Percentiles rank a stretch among this genome's conserved stretches.
phyloP scores from a whole-genome alignment of 1,284 basidiomycete species.

The Anthracocystis walkeri region DNA sequence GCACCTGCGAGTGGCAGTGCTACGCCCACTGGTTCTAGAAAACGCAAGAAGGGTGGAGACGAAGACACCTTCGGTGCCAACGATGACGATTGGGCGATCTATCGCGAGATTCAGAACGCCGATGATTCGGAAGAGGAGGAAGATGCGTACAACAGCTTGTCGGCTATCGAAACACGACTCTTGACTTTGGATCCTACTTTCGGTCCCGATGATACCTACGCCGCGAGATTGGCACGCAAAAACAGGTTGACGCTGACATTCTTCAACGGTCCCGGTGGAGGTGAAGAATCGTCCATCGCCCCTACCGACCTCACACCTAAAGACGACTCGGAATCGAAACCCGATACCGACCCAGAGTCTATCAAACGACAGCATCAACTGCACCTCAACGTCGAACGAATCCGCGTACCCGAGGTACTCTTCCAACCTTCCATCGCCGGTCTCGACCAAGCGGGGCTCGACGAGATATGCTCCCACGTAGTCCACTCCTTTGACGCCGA shows the following conservation, averaged over 20 bases:
- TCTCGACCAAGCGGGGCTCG: constrained; percentile 91
- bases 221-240: constrained; percentile 79
- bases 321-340: constrained; percentile 72
- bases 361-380: constrained; percentile 79
- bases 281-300: constrained; percentile 30
- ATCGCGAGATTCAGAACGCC: constrained; percentile 90
- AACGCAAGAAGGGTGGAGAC: constrained; percentile 60
- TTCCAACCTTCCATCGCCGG: constrained; percentile 95
- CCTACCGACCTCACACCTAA: constrained; percentile 7
- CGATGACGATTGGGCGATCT: constrained; percentile 97
- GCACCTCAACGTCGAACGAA: constrained; percentile 92
- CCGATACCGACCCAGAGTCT: constrained; percentile 67
- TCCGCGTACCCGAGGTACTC: constrained; percentile 91
- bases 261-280: constrained; percentile 71
- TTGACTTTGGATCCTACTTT: constrained; percentile 87
- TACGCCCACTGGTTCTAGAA: constrained; percentile 31
- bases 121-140: constrained; percentile 95
- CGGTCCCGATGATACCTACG: constrained; percentile 83
- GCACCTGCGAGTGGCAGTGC: constrained; percentile 66
- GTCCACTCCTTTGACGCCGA: constrained; percentile 82
- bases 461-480: constrained; percentile 87
- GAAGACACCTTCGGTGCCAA: constrained; percentile 96
- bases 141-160: constrained; percentile 82
- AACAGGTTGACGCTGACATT: constrained; percentile 88
- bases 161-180: constrained; percentile 82